Evolutionary conservation across 495 filamentous ascomycete species (phyloP), one percentile per base, ranked within the genome.

Genomic region (Penicillium egyptiacum): DNA sequence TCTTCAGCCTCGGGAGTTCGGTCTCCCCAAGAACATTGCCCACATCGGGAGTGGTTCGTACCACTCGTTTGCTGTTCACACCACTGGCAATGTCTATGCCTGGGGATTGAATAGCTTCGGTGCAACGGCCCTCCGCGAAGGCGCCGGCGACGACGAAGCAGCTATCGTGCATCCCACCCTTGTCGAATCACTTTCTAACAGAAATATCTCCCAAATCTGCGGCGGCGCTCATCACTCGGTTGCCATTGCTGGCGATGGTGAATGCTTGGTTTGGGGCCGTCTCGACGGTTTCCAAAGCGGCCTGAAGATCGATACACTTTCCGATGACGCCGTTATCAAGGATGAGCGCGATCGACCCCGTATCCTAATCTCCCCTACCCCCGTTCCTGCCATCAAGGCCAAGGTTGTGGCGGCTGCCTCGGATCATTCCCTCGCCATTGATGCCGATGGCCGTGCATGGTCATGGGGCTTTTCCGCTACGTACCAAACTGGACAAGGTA

Each of bases 51-150:
- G 73, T 60, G 85, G 83, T 33, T 71, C 74, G 37, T 81, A 81
- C 66, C 84, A 86, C 73, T 79, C 77, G 40, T 86, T 96, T 61
- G 89, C 91, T 41, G 79, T 96, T 56, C 85, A 88, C 71, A 76
- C 81, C 19, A 81, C 86, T 39, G 86, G 83, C 33, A 80, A 86
- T 30, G 85, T 94, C 55, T 93, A 83, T 71, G 78, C 86, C 20
- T 98, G 92, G 91, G 93, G 92, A 6, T 72, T 91, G 35, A 98
- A 96, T 75, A 90, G 86, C 68, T 96, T 88, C 66, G 88, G 86
- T 45, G 86, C 93, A 70, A 89, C 87, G 10, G 94, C 89, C 43
- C 80, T 91, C 51, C 76, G 78, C 12, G 81, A 83, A 12, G 81
- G 83, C 46, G 90, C 86, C 23, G 91, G 91, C 55, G 80, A 85